Evolutionary conservation across 768 basidiomycete species (phyloP), one percentile per base, ranked within the genome.

Genomic region (Auriscalpium vulgare): DNA sequence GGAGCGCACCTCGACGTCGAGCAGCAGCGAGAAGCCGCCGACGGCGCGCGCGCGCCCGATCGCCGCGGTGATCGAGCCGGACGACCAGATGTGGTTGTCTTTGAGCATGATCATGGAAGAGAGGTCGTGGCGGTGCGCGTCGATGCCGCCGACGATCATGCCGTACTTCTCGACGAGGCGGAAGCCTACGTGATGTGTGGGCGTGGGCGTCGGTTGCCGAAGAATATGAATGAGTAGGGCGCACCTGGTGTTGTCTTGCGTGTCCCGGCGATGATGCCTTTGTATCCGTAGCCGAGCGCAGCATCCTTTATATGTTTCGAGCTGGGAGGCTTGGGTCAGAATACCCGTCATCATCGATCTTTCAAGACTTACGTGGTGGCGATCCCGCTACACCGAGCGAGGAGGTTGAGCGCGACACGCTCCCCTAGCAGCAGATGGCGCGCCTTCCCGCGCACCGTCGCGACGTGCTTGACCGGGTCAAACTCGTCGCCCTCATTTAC

Each of bases 101-200:
- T 98, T 98, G 65, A 99, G 82, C 97, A 99, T 99, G 66, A 99
- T 95, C 97, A 99, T 98, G 68, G 89, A 91, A 34, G 91, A 94
- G n/a, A 98, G 78, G 69, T 98, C 95, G 62, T 97, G 87, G 21
- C 97, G 83, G 74, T 99, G 97, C 9, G 91, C 75, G 68, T 99
- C 95, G 63, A 97, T 88, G 7, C 97, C 97, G 16, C 97, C 97
- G 13, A 98, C 91, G 47, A 98, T 72, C 97, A 99, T 98, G 4
- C 87, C 97, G 68, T 99, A 97, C 71, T 99, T 99, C 71, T 99
- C 97, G 6, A 98, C 95, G 35, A 97, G 76, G 48, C 97, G 78
- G 75, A 99, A 99, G 2, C 95, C 88, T 88, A 29, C 38, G 21
- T 51, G 6, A 11, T 17, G 19, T 17, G 21, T 48, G 13, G 10